Conservation (phyloP, 768 basidiomycete genomes). For the Tulasnella sp. region DNA sequence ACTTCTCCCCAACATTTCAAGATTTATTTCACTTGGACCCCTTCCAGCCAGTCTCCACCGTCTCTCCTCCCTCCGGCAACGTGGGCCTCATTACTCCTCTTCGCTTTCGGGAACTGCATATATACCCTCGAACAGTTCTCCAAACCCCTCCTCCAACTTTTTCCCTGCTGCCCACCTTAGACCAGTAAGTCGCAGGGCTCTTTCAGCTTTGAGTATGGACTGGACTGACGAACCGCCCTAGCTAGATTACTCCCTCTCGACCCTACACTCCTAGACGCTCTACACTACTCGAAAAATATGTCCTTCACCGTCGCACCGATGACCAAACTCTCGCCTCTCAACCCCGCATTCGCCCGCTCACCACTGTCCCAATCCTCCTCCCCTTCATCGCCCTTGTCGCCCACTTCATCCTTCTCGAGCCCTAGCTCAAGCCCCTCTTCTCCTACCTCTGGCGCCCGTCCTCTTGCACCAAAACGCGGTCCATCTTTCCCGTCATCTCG, state of each 20-base stretch:
- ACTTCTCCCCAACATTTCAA: background rate
- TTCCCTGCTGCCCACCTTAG: background rate
- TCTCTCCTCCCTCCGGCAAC: background rate
- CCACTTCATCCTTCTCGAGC: slow-evolving; percentile 20
- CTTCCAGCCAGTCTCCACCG: background rate
- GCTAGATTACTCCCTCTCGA: background rate
- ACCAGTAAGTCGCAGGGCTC: background rate
- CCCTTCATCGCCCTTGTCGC: slow-evolving; percentile 25
- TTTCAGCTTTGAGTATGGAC: background rate
- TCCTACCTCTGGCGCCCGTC: slow-evolving; percentile 21
- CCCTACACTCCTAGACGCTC: background rate
- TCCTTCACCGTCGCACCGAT: background rate
- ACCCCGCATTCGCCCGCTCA: slow-evolving; percentile 35
- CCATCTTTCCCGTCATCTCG: slow-evolving; percentile 63
- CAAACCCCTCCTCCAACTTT: background rate
- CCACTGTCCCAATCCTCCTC: slow-evolving; percentile 36
- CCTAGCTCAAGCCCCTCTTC: slow-evolving; percentile 30
- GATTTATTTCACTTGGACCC: slow-evolving; percentile 1
- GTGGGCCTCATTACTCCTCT: background rate
- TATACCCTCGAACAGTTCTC: background rate
- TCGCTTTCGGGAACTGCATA: background rate
- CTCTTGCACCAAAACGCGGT: slow-evolving; percentile 36
- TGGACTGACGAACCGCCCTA: background rate
- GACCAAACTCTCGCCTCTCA: slow-evolving; percentile 20
- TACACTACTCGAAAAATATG: background rate